Base-by-base conservation (phyloP, 192 early-diverging fungal genomes). In the Dispira simplex region DNA sequence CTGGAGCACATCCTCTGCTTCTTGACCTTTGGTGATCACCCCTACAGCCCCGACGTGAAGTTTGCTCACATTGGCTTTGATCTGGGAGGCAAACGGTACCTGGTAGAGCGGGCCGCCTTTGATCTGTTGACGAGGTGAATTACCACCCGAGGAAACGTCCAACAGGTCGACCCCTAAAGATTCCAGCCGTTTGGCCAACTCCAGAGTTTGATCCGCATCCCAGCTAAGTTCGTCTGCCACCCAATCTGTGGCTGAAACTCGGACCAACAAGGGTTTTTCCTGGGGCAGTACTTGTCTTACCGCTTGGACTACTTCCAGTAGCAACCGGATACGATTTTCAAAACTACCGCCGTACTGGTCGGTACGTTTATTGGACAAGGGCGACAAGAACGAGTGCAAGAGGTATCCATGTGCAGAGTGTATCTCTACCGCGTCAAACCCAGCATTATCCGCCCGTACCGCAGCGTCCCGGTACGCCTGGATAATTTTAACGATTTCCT, bases 361-460 rank as follows among this genome's bases (percentile, higher is more conserved):
- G 0, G 90, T 92, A 64, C 95, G 85, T 32, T 81, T 60, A 74
- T 98, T 97, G 58, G 85, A 75, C 44, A 90, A 62, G 3, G 88
- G 85, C 18, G 85, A 88, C 16, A 93, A 65, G 66, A 96, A 95
- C 68, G 83, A 73, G 71, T 85, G 75, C 58, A 90, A 66, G 46
- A 97, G 71, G 69, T 94, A 97, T 11, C 95, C 95, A 71, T 98
- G 91, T 3, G 95, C 92, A 55, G 74, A 81, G 62, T 95, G 93
- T 23, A 98, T 74, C 71, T 98, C 95, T 27, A 96, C 71, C n/a
- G 84, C 84, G 60, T 94, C 90, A 69, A 93, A 90, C 3, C 90
- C 90, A 5, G 92, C 93, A 62, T 80, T 74, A 43, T 78, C 69
- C 0, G 94, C 88, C 32, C 88, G 82, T 43, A 64, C 67, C 0